These are phyloP conservation scores for Pestalotiopsis sp. DNA, from an alignment of 2,329 filamentous ascomycete genomes.

Conservation along the genomic window DNA sequence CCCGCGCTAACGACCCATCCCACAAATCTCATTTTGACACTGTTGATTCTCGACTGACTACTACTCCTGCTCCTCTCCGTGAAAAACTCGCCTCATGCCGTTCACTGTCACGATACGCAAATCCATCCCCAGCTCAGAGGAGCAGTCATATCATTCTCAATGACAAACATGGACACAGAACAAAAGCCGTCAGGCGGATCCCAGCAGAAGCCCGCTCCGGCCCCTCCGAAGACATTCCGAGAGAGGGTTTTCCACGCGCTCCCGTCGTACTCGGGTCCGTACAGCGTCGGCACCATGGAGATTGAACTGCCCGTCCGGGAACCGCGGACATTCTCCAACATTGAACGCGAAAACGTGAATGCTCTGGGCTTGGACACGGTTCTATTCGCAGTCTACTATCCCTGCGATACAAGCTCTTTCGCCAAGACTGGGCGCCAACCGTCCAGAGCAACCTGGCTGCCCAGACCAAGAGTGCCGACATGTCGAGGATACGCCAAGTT, in stretches of 20 bases:
- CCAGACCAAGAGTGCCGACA: constrained; percentile 54
- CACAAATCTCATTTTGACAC: not conserved
- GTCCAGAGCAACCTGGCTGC: constrained; percentile 62
- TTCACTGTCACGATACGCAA: not conserved
- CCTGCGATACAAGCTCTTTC: constrained; percentile 45
- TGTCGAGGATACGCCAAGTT: constrained; percentile 65
- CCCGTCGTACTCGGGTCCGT: constrained; percentile 63
- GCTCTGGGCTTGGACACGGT: constrained; percentile 53
- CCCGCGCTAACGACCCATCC: not conserved
- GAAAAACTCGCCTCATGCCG: not conserved
- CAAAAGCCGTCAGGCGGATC: not conserved
- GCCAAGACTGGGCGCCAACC: constrained; percentile 40
- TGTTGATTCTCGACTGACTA: not conserved
- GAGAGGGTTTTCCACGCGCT: constrained; percentile 48
- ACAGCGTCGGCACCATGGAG: constrained; percentile 68
- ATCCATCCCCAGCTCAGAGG: not conserved
- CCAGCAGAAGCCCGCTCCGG: constrained; percentile 5
- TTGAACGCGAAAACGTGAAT: constrained; percentile 38
- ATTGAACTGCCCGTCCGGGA: constrained; percentile 58
- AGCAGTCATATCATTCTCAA: not conserved
- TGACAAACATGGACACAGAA: not conserved
- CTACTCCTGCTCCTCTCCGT: not conserved
- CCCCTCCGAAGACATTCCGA: constrained; percentile 24
- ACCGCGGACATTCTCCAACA: constrained; percentile 39
- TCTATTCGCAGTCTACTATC: constrained; percentile 67